Evolutionary conservation across 495 filamentous ascomycete genomes (phyloP).

Genomic region (Daldinia bambusicola): DNA sequence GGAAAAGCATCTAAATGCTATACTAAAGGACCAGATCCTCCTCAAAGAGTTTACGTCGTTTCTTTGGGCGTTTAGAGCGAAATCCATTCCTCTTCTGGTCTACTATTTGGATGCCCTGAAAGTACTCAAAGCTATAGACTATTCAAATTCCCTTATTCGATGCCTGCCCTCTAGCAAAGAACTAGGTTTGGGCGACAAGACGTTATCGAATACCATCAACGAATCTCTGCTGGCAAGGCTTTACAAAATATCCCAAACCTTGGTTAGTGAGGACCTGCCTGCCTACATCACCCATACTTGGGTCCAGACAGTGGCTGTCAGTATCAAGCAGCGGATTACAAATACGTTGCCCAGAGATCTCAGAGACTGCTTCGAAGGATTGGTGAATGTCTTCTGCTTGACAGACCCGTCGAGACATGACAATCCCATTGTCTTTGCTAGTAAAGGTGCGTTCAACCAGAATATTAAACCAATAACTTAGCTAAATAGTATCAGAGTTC

Average conservation of each 20-base stretch:
- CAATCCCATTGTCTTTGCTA: constrained; percentile 83
- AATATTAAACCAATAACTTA: not conserved
- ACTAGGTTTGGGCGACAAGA: no score
- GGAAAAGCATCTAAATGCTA: constrained; percentile 67
- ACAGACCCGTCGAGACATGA: constrained; percentile 78
- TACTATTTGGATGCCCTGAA: constrained; percentile 78
- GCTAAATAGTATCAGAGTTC: constrained; percentile 58
- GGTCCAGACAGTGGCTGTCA: constrained; percentile 65
- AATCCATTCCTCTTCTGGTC: constrained; percentile 71
- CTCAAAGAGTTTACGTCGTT: constrained; percentile 72
- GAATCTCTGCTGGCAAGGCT: constrained; percentile 52
- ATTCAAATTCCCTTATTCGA: no score
- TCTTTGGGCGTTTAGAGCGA: constrained; percentile 67
- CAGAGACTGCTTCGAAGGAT: constrained; percentile 70
- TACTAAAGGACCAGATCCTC: constrained; percentile 70
- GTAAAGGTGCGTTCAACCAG: constrained; percentile 64
- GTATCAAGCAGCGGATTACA: constrained; percentile 66
- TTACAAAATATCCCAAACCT: constrained; percentile 63
- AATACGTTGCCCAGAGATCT: constrained; percentile 64
- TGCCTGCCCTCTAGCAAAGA: no score
- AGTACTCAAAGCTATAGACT: constrained; percentile 56
- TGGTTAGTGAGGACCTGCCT: constrained; percentile 74
- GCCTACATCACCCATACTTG: constrained; percentile 74
- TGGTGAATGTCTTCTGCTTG: constrained; percentile 81
- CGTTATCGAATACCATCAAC: not conserved